Percentiles rank a stretch among this genome's conserved stretches.
These are phyloP conservation scores for Didymella lethalis DNA, from an alignment of 2,329 filamentous ascomycete species.

Conservation along the genomic window DNA sequence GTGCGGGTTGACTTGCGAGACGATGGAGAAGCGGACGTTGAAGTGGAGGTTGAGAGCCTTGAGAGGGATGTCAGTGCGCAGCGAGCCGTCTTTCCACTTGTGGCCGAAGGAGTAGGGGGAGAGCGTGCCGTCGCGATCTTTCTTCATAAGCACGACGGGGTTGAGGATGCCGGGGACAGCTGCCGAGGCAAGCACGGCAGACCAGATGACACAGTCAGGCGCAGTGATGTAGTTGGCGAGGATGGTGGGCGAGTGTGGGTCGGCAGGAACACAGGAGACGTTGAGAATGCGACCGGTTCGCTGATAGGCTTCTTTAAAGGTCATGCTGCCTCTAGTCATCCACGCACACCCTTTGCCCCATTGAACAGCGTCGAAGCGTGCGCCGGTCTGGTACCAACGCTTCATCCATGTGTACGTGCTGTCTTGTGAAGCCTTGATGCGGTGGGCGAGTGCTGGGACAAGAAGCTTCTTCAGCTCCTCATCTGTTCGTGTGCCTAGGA, in stretches of 20 bases:
- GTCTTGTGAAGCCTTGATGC: constrained; percentile 87
- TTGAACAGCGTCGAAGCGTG: constrained; percentile 90
- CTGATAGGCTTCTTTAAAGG: constrained; percentile 93
- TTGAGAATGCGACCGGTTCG: constrained; percentile 94
- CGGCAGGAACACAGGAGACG: constrained; percentile 92
- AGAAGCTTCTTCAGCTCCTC: constrained; percentile 87
- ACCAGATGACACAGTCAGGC: constrained; percentile 98
- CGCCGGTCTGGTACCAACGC: constrained; percentile 91
- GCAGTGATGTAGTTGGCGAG: constrained; percentile 94
- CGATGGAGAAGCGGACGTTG: constrained; percentile 97
- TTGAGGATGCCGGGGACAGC: constrained; percentile 96
- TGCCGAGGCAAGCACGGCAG: constrained; percentile 90
- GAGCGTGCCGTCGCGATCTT: constrained; percentile 77
- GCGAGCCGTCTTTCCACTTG: constrained; percentile 97
- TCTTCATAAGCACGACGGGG: constrained; percentile 91
- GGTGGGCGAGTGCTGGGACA: constrained; percentile 82
- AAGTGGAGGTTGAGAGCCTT: constrained; percentile 95
- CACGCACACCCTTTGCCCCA: constrained; percentile 87
- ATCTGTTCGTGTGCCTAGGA: constrained; percentile 89
- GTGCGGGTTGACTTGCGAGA: constrained; percentile 88
- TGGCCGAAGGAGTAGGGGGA: constrained; percentile 95
- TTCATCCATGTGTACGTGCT: constrained; percentile 75
- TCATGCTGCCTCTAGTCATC: constrained; percentile 91
- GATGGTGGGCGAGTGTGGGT: constrained; percentile 91
- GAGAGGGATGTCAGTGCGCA: constrained; percentile 94